Evolutionary conservation across 495 filamentous ascomycete species (phyloP), one percentile per base, ranked within the genome.

Genomic region (Penicillium bialowiezense): DNA sequence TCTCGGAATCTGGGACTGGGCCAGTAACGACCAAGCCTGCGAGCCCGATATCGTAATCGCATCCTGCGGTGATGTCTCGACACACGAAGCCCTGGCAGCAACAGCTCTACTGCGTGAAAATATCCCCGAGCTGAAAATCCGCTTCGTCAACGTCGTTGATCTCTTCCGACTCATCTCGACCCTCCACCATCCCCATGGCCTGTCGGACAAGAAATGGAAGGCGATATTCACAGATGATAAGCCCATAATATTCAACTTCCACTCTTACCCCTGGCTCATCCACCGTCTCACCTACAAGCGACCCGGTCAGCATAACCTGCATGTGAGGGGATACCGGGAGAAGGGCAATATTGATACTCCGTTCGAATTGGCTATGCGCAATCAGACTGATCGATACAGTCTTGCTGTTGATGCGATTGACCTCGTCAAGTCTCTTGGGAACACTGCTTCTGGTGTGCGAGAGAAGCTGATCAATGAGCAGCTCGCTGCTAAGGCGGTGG

Each of bases 341-440:
- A 88, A 88, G 75, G 85, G 85, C 33, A 88, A 88, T 54, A 90
- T 88, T 58, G 83, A 90, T 60, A 88, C 84, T 0, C 85, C 84
- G 4, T 79, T 88, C 26, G 84, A 88, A 62, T 65, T 90, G 32
- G 85, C 85, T 8, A 80, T 88, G 59, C 73, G 85, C 41, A 90
- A 90, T 63, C 71, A 80, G 42, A 85, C 84, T 2, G 85, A 89
- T 63, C 72, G 85, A 23, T 90, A 81, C 60, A 83, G 80, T 56
- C 64, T 90, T 17, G 85, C 86, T 5, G 86, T 90, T 54, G 81
- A 82, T 59, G 85, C 84, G 4, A 87, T 90, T 52, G 85, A 89
- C 56, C 75, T 77, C 41, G 76, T 84, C 46, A 65, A 74, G 10
- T 55, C 59, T 0, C 68, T 88, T 39, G 71, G 74, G 1, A 86